Percentiles rank a stretch among this genome's conserved stretches.
phyloP scores from a whole-genome alignment of 2,329 filamentous ascomycete species.

The Pyrenophora seminiperda region DNA sequence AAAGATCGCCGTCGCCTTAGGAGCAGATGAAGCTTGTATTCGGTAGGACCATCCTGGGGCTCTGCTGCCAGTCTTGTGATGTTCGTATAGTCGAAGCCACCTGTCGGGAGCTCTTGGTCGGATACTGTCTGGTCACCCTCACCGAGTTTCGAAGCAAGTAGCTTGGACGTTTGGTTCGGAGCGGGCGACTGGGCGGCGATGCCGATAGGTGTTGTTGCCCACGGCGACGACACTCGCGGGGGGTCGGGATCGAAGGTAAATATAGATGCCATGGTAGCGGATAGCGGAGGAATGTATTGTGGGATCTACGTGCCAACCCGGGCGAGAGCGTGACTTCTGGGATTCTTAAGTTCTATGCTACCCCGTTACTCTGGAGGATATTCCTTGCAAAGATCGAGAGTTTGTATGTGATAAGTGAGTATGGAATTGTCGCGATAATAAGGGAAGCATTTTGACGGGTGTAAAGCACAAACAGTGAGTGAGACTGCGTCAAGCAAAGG shows the following conservation, averaged over 20 bases:
- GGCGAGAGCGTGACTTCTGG: not conserved
- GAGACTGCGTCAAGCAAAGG: slow-evolving; percentile 27
- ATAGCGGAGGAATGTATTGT: not conserved
- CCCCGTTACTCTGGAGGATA: slow-evolving; percentile 17
- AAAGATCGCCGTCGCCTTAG: slow-evolving; percentile 78
- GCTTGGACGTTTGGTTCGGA: slow-evolving; percentile 23
- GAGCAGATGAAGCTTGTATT: slow-evolving; percentile 94
- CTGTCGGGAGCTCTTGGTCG: slow-evolving; percentile 3
- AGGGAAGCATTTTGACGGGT: slow-evolving; percentile 57
- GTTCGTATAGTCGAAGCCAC: slow-evolving; percentile 34
- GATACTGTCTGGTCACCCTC: slow-evolving; percentile 8
- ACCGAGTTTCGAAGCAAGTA: slow-evolving; percentile 18
- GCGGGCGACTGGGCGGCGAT: slow-evolving; percentile 20
- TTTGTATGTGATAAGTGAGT: slow-evolving; percentile 59
- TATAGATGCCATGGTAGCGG: slow-evolving; percentile 77
- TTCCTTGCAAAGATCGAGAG: slow-evolving; percentile 52
- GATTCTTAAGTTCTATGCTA: slow-evolving; percentile 8
- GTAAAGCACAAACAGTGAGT: slow-evolving; percentile 29
- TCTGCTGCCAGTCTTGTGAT: slow-evolving; percentile 84
- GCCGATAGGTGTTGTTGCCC: slow-evolving; percentile 66
- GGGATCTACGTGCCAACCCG: not conserved
- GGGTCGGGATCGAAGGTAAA: slow-evolving; percentile 94
- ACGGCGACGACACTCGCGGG: slow-evolving; percentile 86
- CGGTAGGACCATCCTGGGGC: slow-evolving; percentile 90
- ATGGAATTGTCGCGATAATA: slow-evolving; percentile 54